Evolutionary conservation across 2,329 filamentous ascomycete genomes (phyloP), one percentile per base, ranked within the genome.

Genomic region (Acephala macrosclerotiorum): DNA sequence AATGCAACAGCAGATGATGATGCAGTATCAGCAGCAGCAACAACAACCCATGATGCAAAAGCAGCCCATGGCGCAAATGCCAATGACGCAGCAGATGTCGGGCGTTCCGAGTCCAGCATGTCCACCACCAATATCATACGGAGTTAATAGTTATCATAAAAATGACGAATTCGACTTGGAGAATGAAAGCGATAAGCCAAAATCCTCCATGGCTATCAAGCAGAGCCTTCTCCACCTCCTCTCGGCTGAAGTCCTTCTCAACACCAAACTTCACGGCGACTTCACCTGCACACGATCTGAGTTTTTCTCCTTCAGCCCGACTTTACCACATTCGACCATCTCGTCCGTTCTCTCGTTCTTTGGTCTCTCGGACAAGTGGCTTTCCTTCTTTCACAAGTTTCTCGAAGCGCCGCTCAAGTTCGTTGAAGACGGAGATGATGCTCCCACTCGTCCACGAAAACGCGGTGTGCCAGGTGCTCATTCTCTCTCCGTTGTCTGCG

Each of bases 1-100:
- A 14, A 97, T 97, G 92, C 94, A 97, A 89, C 92, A 97, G 77
- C 29, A 49, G 45, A 94, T 94, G 77, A 20, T 60, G 59, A 64
- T 66, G 55, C 38, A 55, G 12, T n/a, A n/a, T n/a, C 42, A 26
- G 14, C 55, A 63, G n/a, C 53, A 63, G 33, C 61, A 63, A 35
- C n/a, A 12, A 26, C 38, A 53, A 33, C 4, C 29, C 29, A 33
- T 33, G 29, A 33, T 33, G 56, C 56, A 42, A 25, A 33, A 26
- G 45, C 56, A 14, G 47, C 60, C 47, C n/a, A 38, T 25, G n/a
- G 33, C 22, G 35, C 60, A 64, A 55, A 29, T 16, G 55, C 40
- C 18, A 16, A 58, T 59, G 58, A 16, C 36, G 7, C 33, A 40
- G 25, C 57, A 49, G 57, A 22, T 33, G 22, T n/a, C 29, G n/a